Evolutionary conservation across 139 green algal species (phyloP).

Genomic region (Asterochloris sp.): DNA sequence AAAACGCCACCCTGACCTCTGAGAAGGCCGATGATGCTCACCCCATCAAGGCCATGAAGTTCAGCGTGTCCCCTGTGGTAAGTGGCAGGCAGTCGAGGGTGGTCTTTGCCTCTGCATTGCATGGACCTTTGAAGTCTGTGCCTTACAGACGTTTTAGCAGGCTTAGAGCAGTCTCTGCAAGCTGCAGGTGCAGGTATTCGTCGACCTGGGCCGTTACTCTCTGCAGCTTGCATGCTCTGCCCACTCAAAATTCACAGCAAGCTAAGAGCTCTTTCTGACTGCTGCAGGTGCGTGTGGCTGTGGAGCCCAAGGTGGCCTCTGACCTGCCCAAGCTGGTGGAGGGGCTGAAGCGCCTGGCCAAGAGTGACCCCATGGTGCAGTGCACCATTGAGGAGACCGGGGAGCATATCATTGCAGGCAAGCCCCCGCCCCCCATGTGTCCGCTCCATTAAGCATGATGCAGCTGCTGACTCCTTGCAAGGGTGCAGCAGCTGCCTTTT

Average conservation of each 20-base stretch:
- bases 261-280: constrained; percentile 14
- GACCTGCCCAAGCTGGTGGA: constrained; percentile 99
- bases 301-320: constrained; percentile 91
- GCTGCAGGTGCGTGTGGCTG: constrained; percentile 69
- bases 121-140: not conserved
- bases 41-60: constrained; percentile 99
- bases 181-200: not conserved
- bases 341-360: constrained; percentile 96
- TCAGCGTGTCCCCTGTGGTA: constrained; percentile 94
- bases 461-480: too few species aligned
- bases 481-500: too few species aligned
- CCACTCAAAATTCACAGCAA: not conserved
- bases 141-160: not conserved
- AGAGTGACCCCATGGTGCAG: constrained; percentile 99
- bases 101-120: not conserved
- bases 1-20: constrained; percentile 95
- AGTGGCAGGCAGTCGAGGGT: constrained; percentile 11
- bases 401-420: constrained; percentile 96
- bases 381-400: constrained; percentile 98
- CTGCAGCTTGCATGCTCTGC: not conserved
- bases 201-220: not conserved
- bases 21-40: constrained; percentile 86
- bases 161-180: not conserved
- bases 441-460: too few species aligned
- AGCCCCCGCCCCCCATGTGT: not conserved